A percentile compares a stretch with the other conserved stretches of the same genome.
Conservation (phyloP, 805 yeast genomes). For the Helenozyma rhizophorensis region DNA sequence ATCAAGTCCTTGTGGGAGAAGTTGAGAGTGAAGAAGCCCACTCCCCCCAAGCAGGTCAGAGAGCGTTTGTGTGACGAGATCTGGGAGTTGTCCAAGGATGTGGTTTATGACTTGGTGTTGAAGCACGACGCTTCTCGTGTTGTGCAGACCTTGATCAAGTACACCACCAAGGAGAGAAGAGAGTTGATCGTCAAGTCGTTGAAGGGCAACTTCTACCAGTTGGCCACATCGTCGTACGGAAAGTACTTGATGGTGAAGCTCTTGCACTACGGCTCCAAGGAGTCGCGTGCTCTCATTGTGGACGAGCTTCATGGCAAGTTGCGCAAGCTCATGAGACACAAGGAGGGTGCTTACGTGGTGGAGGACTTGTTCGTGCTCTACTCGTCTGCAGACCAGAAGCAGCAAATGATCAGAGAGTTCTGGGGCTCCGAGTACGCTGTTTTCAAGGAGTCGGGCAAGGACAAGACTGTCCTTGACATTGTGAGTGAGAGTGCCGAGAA, state of each 20-base stretch:
- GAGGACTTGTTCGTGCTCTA: constrained; percentile 88
- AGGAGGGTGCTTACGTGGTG: constrained; percentile 96
- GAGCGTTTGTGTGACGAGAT: constrained; percentile 76
- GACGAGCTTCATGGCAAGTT: constrained; percentile 87
- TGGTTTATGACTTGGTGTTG: constrained; percentile 77
- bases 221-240: constrained; percentile 92
- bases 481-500: constrained; percentile 69
- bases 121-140: constrained; percentile 97
- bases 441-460: constrained; percentile 70
- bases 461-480: constrained; percentile 60
- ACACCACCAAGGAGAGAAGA: constrained; percentile 76
- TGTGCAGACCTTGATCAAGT: constrained; percentile 88
- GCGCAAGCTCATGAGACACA: constrained; percentile 90
- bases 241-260: constrained; percentile 85
- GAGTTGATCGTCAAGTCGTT: constrained; percentile 61
- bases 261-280: constrained; percentile 86
- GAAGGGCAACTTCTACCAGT: constrained; percentile 69
- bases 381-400: constrained; percentile 77
- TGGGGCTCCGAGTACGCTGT: constrained; percentile 96
- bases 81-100: constrained; percentile 77
- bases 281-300: constrained; percentile 68
- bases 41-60: constrained; percentile 71
- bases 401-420: constrained; percentile 90
- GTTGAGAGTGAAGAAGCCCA: constrained; percentile 78
- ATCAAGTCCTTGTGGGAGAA: constrained; percentile 90